phyloP scores from a whole-genome alignment of 1,139 yeast genomes.

The Chernovozyma aurita region DNA sequence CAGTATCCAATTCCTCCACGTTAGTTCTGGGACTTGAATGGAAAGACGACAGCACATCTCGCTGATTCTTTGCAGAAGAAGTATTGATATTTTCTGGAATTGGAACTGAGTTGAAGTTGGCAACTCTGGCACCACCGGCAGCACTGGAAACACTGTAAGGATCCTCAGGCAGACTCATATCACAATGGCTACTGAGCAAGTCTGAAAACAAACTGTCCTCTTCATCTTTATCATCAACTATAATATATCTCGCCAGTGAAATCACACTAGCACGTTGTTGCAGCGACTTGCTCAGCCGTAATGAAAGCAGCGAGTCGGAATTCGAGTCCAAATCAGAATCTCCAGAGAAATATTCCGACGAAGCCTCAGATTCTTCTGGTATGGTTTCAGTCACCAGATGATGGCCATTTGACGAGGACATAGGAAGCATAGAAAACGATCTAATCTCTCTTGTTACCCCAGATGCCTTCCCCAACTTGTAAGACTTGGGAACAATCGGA shows the following conservation, averaged over 20 bases:
- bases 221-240: background rate
- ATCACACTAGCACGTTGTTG: background rate
- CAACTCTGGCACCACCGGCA: background rate
- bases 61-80: too few relatives aligned
- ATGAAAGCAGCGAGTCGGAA: background rate
- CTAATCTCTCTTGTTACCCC: background rate
- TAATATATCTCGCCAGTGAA: background rate
- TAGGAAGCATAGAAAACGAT: constrained; percentile 3
- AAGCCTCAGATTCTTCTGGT: constrained; percentile 4
- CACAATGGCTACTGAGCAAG: background rate
- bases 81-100: background rate
- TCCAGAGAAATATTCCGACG: background rate
- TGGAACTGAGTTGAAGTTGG: background rate
- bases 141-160: background rate
- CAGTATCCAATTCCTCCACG: background rate
- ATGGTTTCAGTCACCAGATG: background rate
- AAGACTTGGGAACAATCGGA: background rate
- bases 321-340: constrained; percentile 1
- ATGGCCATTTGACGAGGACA: background rate
- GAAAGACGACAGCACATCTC: too few relatives aligned
- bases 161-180: background rate
- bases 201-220: background rate
- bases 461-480: background rate
- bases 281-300: background rate
- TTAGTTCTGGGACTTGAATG: background rate